A percentile compares a stretch with the other conserved stretches of the same genome.
Conservation (phyloP, 2,329 filamentous ascomycete genomes). For the Cordyceps pruinosa region DNA sequence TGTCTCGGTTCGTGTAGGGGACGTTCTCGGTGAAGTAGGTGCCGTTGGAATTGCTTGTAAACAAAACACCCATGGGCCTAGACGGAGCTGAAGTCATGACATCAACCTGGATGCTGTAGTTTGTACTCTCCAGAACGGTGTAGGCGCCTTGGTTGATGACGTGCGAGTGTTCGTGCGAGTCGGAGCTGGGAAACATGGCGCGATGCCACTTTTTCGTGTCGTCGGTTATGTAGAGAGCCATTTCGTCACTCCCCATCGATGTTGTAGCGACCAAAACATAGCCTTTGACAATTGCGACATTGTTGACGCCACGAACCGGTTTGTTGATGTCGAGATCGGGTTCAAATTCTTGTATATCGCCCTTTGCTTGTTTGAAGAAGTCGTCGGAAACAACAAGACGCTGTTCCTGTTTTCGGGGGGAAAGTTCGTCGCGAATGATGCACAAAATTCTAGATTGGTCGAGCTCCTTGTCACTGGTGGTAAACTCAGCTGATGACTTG, state of each 20-base stretch:
- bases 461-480: constrained; percentile 56
- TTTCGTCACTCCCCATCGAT: constrained; percentile 74
- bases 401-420: constrained; percentile 65
- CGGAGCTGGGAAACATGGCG: constrained; percentile 77
- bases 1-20: constrained; percentile 83
- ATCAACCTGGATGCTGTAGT: constrained; percentile 96
- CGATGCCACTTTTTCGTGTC: constrained; percentile 85
- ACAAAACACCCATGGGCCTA: constrained; percentile 75
- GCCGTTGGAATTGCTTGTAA: constrained; percentile 95
- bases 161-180: constrained; percentile 64
- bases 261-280: constrained; percentile 79
- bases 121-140: constrained; percentile 89
- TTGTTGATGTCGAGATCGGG: constrained; percentile 68
- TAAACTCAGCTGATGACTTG: constrained; percentile 66
- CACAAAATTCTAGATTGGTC: constrained; percentile 72
- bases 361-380: constrained; percentile 58
- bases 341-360: constrained; percentile 58
- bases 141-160: constrained; percentile 74
- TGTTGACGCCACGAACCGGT: constrained; percentile 72
- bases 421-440: constrained; percentile 67
- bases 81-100: constrained; percentile 65
- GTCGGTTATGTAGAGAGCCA: constrained; percentile 83
- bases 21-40: constrained; percentile 92
- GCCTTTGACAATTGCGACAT: constrained; percentile 76
- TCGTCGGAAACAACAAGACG: constrained; percentile 74